These are phyloP conservation scores for Wickerhamiella sergipiensis DNA, from an alignment of 805 yeast genomes.

Conservation along the genomic window DNA sequence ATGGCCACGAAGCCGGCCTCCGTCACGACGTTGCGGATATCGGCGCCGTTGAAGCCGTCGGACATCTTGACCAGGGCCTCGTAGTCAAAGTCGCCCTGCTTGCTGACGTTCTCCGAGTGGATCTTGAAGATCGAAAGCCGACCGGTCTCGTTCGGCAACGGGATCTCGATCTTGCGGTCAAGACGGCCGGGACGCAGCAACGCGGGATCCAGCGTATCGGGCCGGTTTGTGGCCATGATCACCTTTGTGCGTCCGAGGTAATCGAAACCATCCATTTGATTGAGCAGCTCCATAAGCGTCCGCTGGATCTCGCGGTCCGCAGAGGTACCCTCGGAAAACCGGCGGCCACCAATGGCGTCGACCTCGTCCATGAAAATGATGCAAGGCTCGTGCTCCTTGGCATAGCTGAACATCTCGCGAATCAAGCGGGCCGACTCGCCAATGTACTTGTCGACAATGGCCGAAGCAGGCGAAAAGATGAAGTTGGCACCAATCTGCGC, in stretches of 20 bases:
- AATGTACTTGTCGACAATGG: conserved; percentile 93
- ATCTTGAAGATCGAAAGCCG: conserved; percentile 88
- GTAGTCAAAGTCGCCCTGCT: conserved; percentile 91
- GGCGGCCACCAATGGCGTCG: conserved; percentile 97
- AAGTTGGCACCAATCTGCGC: conserved; percentile 97
- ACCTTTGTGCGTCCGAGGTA: conserved; percentile 92
- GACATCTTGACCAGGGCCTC: conserved; percentile 97
- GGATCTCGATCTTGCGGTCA: conserved; percentile 91
- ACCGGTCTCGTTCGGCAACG: conserved; percentile 92
- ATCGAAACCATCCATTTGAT: conserved; percentile 98
- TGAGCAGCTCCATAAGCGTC: conserved; percentile 89
- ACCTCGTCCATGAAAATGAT: conserved; percentile 97
- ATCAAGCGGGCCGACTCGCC: conserved; percentile 95
- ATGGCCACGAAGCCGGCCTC: conserved; percentile 98
- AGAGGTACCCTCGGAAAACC: conserved; percentile 95
- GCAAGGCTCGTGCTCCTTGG: conserved; percentile 95
- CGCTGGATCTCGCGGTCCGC: conserved; percentile 98
- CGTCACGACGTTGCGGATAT: conserved; percentile 90
- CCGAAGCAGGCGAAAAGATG: conserved; percentile 96
- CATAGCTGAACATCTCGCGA: conserved; percentile 96
- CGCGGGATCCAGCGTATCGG: conserved; percentile 96
- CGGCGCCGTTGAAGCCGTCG: conserved; percentile 98
- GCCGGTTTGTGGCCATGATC: conserved; percentile 98
- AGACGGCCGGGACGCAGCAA: conserved; percentile 93
- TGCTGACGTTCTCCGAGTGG: conserved; percentile 71